Percentiles rank a stretch among this genome's conserved stretches.
phyloP scores from a whole-genome alignment of 2,329 filamentous ascomycete species.

The Cladosporium oxysporum region DNA sequence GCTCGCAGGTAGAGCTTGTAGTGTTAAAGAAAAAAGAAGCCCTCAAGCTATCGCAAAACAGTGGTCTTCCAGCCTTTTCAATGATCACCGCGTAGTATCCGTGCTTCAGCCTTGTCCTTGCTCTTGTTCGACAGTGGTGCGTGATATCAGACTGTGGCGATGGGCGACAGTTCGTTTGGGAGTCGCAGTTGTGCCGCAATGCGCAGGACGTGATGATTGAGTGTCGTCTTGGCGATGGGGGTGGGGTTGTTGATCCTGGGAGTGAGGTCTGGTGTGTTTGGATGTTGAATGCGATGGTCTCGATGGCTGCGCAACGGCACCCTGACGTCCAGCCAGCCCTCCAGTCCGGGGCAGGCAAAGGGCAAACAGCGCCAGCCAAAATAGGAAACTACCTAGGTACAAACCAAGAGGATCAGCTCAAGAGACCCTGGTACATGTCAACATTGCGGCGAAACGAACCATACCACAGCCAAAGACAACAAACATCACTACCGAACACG shows the following conservation, averaged over 20 bases:
- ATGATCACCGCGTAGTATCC: neutral
- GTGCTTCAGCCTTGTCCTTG: slow-evolving; percentile 13
- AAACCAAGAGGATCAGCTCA: neutral
- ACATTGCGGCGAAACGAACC: neutral
- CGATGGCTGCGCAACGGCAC: neutral
- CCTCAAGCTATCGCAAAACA: slow-evolving; percentile 8
- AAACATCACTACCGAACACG: neutral
- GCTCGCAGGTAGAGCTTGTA: slow-evolving; percentile 16
- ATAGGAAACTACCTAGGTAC: slow-evolving; percentile 11
- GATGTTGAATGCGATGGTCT: slow-evolving; percentile 2
- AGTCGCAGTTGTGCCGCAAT: neutral
- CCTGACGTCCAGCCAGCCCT: neutral
- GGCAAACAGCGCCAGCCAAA: slow-evolving; percentile 7
- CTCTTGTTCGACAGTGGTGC: slow-evolving; percentile 4
- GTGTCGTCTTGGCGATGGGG: neutral
- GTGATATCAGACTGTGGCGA: neutral
- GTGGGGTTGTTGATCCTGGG: neutral
- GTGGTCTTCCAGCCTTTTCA: neutral
- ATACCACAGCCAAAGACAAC: neutral
- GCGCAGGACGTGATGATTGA: neutral
- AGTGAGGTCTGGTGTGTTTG: neutral
- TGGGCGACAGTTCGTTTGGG: neutral
- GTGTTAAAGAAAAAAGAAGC: neutral
- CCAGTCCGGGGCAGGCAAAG: slow-evolving; percentile 1
- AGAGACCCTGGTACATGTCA: slow-evolving; percentile 8